Evolutionary conservation across 768 basidiomycete species (phyloP).

Genomic region (Porpolomopsis calyptriformis): DNA sequence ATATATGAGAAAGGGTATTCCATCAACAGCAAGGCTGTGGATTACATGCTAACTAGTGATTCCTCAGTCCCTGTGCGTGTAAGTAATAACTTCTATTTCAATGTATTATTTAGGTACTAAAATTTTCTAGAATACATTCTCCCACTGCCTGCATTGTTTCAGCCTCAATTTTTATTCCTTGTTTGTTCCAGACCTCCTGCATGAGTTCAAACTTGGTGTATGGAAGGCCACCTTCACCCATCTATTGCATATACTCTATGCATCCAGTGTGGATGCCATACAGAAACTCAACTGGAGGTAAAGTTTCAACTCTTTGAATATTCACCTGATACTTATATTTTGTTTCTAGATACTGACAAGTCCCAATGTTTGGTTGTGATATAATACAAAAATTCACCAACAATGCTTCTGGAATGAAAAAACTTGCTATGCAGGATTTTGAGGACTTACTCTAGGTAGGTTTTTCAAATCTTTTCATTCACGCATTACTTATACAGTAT

Average conservation of each 20-base stretch:
- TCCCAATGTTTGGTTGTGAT: slow-evolving; percentile 20
- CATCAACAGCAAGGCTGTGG: background rate
- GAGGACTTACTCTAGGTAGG: slow-evolving; percentile 34
- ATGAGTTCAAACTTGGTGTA: slow-evolving; percentile 1
- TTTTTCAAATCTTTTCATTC: background rate
- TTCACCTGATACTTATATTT: no score
- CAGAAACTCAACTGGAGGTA: slow-evolving; percentile 14
- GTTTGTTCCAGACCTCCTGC: slow-evolving; percentile 6
- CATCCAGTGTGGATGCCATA: background rate
- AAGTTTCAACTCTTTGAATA: no score
- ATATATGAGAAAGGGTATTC: slow-evolving; percentile 2
- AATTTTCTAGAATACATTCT: slow-evolving; percentile 11
- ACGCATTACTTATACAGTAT: background rate
- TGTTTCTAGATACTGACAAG: no score
- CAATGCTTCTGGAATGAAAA: slow-evolving; percentile 26
- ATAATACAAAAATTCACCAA: slow-evolving; percentile 26
- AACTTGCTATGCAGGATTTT: slow-evolving; percentile 27
- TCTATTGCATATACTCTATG: slow-evolving; percentile 7
- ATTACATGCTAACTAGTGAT: background rate
- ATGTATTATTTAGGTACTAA: no score
- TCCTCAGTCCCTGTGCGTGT: slow-evolving; percentile 5
- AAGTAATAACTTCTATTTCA: no score
- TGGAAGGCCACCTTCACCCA: slow-evolving; percentile 2
- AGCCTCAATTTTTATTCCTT: slow-evolving; percentile 2
- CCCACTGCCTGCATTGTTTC: background rate